Conservation (phyloP, 2,329 filamentous ascomycete genomes). For the Cryoendolithus antarcticus region DNA sequence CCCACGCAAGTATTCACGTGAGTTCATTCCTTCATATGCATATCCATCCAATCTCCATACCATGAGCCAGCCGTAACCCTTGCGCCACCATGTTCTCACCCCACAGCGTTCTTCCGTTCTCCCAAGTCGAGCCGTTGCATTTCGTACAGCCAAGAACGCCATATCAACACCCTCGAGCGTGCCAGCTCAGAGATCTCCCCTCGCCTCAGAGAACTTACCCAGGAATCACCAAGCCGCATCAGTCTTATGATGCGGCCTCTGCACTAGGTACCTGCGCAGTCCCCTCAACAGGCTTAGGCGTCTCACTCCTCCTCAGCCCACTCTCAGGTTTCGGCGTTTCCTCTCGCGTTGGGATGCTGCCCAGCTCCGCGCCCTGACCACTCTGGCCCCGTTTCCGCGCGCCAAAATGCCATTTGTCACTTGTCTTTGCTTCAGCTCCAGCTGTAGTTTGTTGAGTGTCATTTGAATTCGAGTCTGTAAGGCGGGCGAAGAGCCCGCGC, state of each 20-base stretch:
- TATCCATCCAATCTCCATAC: too few relatives aligned
- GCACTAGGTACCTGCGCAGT: conserved; percentile 13
- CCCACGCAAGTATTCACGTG: too few relatives aligned
- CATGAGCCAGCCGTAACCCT: too few relatives aligned
- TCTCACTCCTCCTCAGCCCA: conserved; percentile 8
- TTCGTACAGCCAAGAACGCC: too few relatives aligned
- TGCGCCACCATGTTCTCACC: too few relatives aligned
- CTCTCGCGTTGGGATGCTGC: conserved; percentile 38
- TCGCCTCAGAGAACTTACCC: conserved; percentile 17
- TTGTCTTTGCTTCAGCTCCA: conserved; percentile 6
- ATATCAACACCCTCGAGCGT: too few relatives aligned
- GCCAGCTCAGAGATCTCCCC: conserved; percentile 7
- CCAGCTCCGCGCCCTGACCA: conserved; percentile 59
- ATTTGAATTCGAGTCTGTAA: conserved; percentile 46
- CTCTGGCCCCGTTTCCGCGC: conserved; percentile 61
- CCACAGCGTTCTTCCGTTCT: too few relatives aligned
- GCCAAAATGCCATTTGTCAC: conserved; percentile 42
- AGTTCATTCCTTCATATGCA: too few relatives aligned
- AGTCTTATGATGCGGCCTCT: conserved; percentile 3
- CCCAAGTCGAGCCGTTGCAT: too few relatives aligned
- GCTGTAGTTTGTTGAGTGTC: conserved; percentile 7
- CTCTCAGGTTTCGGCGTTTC: conserved; percentile 16
- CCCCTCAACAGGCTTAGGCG: conserved; percentile 6
- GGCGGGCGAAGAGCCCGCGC: conserved; percentile 67
- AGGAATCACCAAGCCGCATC: conserved; percentile 14